phyloP scores from a whole-genome alignment of 2,329 filamentous ascomycete species.

The Aureobasidium sp. region DNA sequence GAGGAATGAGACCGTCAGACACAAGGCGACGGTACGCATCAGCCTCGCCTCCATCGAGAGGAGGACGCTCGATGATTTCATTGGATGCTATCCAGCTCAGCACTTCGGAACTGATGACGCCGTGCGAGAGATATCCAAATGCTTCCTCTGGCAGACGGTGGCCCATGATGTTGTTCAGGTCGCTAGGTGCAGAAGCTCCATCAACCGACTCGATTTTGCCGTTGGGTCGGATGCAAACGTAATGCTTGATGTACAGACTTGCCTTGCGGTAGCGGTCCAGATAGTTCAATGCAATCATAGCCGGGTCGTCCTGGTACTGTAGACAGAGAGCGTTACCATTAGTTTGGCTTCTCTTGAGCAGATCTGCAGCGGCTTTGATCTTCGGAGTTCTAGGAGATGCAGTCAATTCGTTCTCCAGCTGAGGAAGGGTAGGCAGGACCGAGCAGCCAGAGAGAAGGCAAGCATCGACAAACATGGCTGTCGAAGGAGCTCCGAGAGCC shows the following conservation, averaged over 20 bases:
- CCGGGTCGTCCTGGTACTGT: slow-evolving; percentile 66
- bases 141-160: slow-evolving; percentile 82
- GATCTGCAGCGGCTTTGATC: slow-evolving; percentile 68
- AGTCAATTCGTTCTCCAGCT: slow-evolving; percentile 46
- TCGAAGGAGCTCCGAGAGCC: slow-evolving; percentile 53
- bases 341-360: slow-evolving; percentile 58
- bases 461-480: slow-evolving; percentile 74
- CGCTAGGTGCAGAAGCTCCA: slow-evolving; percentile 63
- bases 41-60: slow-evolving; percentile 73
- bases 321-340: slow-evolving; percentile 68
- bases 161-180: slow-evolving; percentile 86
- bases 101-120: slow-evolving; percentile 69
- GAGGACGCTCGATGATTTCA: slow-evolving; percentile 71
- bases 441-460: slow-evolving; percentile 75
- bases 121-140: slow-evolving; percentile 80
- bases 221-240: slow-evolving; percentile 68
- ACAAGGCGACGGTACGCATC: slow-evolving; percentile 75
- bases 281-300: slow-evolving; percentile 65
- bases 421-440: slow-evolving; percentile 71
- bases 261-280: slow-evolving; percentile 80
- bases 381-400: slow-evolving; percentile 32
- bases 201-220: slow-evolving; percentile 72
- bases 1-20: slow-evolving; percentile 61
- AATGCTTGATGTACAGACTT: slow-evolving; percentile 77
- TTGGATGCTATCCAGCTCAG: slow-evolving; percentile 75